Evolutionary conservation across 768 basidiomycete genomes (phyloP).

Genomic region (Dioszegia crocea): DNA sequence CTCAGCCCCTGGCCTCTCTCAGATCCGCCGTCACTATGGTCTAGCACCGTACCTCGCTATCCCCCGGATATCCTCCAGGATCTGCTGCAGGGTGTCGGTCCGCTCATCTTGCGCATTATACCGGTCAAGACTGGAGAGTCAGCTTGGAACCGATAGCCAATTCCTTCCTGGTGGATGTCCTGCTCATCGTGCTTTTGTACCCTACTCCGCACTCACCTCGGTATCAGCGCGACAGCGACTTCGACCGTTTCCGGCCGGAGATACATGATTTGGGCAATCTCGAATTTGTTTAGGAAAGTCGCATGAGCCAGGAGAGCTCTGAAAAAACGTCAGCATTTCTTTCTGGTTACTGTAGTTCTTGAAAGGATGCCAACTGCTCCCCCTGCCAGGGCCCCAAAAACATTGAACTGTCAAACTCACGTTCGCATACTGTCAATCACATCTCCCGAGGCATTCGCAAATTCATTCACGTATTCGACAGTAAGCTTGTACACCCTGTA

Average conservation of each 20-base stretch:
- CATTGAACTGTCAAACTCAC: slow-evolving; percentile 15
- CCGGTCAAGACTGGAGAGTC: slow-evolving; percentile 33
- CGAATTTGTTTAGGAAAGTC: slow-evolving; percentile 44
- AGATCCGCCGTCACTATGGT: not conserved
- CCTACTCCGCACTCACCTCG: slow-evolving; percentile 26
- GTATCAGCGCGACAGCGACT: slow-evolving; percentile 40
- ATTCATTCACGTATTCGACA: slow-evolving; percentile 37
- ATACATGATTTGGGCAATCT: slow-evolving; percentile 45
- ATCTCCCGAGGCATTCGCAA: slow-evolving; percentile 34
- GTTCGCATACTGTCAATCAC: slow-evolving; percentile 34
- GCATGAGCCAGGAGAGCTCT: slow-evolving; percentile 30
- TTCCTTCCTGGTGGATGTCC: no score
- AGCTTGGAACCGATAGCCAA: no score
- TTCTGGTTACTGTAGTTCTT: no score
- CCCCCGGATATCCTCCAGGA: slow-evolving; percentile 30
- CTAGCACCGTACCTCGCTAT: slow-evolving; percentile 26
- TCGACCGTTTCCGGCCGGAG: slow-evolving; percentile 37
- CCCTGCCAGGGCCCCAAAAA: not conserved
- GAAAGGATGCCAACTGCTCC: not conserved
- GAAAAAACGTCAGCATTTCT: not conserved
- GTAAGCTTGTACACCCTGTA: slow-evolving; percentile 40
- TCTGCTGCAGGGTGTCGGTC: slow-evolving; percentile 18
- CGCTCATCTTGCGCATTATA: slow-evolving; percentile 29
- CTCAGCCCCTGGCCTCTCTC: not conserved
- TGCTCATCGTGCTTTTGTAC: no score